phyloP scores from a whole-genome alignment of 345 rosid species.

The Noccaea bulbosa region DNA sequence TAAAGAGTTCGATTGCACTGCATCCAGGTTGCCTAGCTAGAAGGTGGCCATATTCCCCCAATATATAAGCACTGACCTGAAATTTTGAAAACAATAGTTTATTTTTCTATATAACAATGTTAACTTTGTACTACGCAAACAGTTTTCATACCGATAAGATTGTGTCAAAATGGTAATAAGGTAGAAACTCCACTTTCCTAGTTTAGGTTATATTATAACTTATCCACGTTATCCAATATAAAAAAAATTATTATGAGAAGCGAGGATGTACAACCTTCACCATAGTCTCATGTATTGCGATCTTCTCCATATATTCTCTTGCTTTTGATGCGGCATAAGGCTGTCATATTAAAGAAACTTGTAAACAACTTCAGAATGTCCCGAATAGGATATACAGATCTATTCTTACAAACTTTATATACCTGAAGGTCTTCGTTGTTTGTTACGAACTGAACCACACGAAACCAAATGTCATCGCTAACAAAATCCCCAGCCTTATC shows the following conservation, averaged over 20 bases:
- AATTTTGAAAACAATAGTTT: conserved; percentile 9
- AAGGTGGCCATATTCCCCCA: conserved; percentile 98
- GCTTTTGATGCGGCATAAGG: conserved; percentile 97
- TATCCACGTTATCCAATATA: not conserved
- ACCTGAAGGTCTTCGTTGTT: conserved; percentile 99
- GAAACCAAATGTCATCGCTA: conserved; percentile 99
- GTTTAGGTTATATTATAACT: not conserved
- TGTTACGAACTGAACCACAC: conserved; percentile 98
- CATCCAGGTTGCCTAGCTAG: conserved; percentile 96
- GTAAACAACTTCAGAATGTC: conserved; percentile 35
- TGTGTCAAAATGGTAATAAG: conserved; percentile 20
- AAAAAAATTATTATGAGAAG: conserved; percentile 12
- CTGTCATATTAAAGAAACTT: conserved; percentile 52
- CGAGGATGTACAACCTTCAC: conserved; percentile 74
- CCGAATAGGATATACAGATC: conserved; percentile 12
- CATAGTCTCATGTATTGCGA: conserved; percentile 99
- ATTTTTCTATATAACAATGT: not conserved
- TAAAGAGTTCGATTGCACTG: conserved; percentile 91
- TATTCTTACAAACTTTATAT: conserved; percentile 30
- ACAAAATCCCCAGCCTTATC: conserved; percentile 99
- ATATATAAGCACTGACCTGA: conserved; percentile 96
- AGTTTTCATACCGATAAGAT: conserved; percentile 13
- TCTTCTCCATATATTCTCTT: conserved; percentile 90
- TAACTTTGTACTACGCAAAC: conserved; percentile 5
- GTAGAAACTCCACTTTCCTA: conserved; percentile 19